These are phyloP conservation scores for Boehmeria nivea DNA, from an alignment of 306 rosid genomes.

Conservation along the genomic window DNA sequence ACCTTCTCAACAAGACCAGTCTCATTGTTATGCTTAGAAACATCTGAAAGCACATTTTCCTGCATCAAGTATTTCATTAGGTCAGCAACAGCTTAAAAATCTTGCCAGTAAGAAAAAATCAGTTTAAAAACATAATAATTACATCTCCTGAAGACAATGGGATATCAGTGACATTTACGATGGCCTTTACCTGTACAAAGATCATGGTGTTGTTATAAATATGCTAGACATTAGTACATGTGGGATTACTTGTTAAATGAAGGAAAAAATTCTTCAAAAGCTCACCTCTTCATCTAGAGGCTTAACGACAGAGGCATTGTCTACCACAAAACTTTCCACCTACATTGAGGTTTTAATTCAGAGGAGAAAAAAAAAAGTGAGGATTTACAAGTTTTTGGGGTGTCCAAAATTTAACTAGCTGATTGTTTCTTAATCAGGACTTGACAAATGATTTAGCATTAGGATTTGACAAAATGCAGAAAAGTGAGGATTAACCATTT, in stretches of 20 bases:
- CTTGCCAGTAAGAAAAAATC: background rate
- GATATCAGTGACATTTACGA: conserved; percentile 19
- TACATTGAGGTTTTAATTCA: conserved; percentile 16
- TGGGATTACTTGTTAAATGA: background rate
- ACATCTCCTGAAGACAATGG: conserved; percentile 18
- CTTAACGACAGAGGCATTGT: conserved; percentile 10
- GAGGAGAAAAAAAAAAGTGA: background rate
- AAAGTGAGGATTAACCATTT: too few relatives aligned
- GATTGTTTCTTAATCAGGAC: too few relatives aligned
- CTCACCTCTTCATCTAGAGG: conserved; percentile 23
- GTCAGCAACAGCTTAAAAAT: conserved; percentile 1
- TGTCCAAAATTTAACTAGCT: background rate
- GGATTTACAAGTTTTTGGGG: background rate
- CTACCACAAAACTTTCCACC: conserved; percentile 18
- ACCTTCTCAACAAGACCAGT: conserved; percentile 37
- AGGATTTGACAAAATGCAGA: too few relatives aligned
- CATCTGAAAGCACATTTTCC: conserved; percentile 26
- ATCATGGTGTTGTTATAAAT: background rate
- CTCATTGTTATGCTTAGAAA: conserved; percentile 13
- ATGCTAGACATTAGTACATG: background rate
- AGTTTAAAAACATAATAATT: conserved; percentile 13
- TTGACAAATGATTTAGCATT: too few relatives aligned
- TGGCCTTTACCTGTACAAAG: conserved; percentile 27
- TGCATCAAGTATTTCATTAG: conserved; percentile 19
- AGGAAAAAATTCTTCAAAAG: background rate